Evolutionary conservation across 768 basidiomycete species (phyloP), one percentile per base, ranked within the genome.

Genomic region (Lepiota brunneoincarnata): DNA sequence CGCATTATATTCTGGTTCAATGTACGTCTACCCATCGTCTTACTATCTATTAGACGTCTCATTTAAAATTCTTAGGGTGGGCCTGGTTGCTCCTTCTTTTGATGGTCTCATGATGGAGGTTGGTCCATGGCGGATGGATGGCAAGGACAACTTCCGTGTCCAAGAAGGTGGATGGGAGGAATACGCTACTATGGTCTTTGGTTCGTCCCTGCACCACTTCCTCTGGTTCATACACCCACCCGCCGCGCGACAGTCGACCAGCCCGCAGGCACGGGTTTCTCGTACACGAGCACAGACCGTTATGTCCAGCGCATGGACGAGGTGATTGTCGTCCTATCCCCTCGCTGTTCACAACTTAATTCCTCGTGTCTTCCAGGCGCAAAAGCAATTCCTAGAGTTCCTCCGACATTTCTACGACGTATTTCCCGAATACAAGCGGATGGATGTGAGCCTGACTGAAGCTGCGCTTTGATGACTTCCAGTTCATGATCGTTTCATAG

Each of bases 61-160:
- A 41, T 58, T 57, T 15, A 15, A 42, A 9, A 5, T 37, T 18
- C 35, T 17, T 61, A 95, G 92, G 94, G 93, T 17, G 96, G 96
- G 1, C 96, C 96, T 17, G 97, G 97, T 24, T 98, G 97, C 68
- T 97, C 94, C n/a, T 0, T 93, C 91, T 1, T 98, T 98, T 65
- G 96, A 98, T 62, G 96, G 96, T 2, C 78, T 94, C 15, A 89
- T 98, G 87, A 95, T 98, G 93, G 96, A 98, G 63, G 78, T 95
- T n/a, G 96, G 96, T 0, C 95, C 96, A 3, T 96, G 93, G 83
- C 81, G 81, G 59, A 71, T 87, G 69, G 88, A 92, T 62, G 80
- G 83, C 2, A 73, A 83, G 14, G 85, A 89, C 51, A 81, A 86
- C 3, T 79, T 95, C 57, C 81, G 80, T 61, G 78, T 83, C 17